These are phyloP conservation scores for Talinum fruticosum DNA, from an alignment of 148 eudicot species.

Conservation along the genomic window DNA sequence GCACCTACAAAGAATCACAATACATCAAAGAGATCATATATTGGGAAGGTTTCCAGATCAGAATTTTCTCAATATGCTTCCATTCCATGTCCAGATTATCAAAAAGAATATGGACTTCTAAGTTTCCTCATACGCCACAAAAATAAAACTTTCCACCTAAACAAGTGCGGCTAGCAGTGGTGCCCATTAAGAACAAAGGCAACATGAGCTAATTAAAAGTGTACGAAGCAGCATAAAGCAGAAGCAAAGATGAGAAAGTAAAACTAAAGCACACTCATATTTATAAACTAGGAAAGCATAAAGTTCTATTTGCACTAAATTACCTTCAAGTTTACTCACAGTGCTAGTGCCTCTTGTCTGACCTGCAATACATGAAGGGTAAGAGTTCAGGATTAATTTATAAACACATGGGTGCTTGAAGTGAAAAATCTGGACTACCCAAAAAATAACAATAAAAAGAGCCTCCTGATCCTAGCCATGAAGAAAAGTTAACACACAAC, in stretches of 20 bases:
- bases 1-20: conserved; percentile 23
- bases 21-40: conserved; percentile 12
- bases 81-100: neutral
- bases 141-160: neutral
- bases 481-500: too few relatives aligned
- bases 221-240: neutral
- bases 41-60: neutral
- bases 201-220: neutral
- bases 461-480: neutral
- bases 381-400: neutral
- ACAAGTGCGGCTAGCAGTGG: too few relatives aligned
- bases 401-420: neutral
- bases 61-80: neutral
- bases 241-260: neutral
- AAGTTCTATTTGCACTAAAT: neutral
- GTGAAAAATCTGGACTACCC: neutral
- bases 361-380: conserved; percentile 28
- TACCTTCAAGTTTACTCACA: conserved; percentile 50
- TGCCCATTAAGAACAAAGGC: neutral
- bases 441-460: too few relatives aligned
- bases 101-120: neutral
- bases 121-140: neutral
- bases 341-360: conserved; percentile 28
- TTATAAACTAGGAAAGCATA: neutral
- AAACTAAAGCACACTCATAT: neutral